Conservation (phyloP, 192 early-diverging fungal species). For the Podila epigama region DNA sequence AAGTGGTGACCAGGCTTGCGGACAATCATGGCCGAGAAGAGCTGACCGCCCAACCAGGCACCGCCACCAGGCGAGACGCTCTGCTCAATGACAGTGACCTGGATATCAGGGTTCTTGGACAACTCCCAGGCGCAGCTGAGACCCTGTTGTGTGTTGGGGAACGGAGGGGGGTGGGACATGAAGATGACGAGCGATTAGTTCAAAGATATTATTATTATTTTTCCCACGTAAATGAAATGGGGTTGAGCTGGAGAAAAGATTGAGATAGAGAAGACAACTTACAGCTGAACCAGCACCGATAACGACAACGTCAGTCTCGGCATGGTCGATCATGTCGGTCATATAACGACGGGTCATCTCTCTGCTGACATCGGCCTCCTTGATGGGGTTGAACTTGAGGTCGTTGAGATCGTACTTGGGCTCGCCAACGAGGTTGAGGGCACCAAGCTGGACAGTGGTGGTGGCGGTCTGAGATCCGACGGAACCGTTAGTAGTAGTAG, state of each 20-base stretch:
- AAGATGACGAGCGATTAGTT: not conserved
- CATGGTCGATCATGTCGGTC: slow-evolving; percentile 67
- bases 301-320: slow-evolving; percentile 75
- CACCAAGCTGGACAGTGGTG: slow-evolving; percentile 29
- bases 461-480: slow-evolving; percentile 19
- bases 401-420: slow-evolving; percentile 47
- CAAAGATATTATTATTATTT: not conserved
- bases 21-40: slow-evolving; percentile 76
- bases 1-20: slow-evolving; percentile 74
- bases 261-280: slow-evolving; percentile 16
- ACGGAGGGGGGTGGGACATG: not conserved
- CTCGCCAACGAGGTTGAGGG: slow-evolving; percentile 44
- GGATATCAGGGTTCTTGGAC: slow-evolving; percentile 68
- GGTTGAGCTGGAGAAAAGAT: not conserved
- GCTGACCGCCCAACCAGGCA: slow-evolving; percentile 77
- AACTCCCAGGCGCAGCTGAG: slow-evolving; percentile 73
- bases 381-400: slow-evolving; percentile 64
- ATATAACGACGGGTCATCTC: slow-evolving; percentile 75
- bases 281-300: slow-evolving; percentile 75
- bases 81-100: slow-evolving; percentile 75
- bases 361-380: slow-evolving; percentile 66
- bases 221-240: not conserved
- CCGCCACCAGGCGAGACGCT: slow-evolving; percentile 77
- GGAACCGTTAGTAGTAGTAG: slow-evolving; percentile 16
- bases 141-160: slow-evolving; percentile 47